Evolutionary conservation across 768 basidiomycete genomes (phyloP), one percentile per base, ranked within the genome.

Genomic region (Pulveroboletus ravenelii): DNA sequence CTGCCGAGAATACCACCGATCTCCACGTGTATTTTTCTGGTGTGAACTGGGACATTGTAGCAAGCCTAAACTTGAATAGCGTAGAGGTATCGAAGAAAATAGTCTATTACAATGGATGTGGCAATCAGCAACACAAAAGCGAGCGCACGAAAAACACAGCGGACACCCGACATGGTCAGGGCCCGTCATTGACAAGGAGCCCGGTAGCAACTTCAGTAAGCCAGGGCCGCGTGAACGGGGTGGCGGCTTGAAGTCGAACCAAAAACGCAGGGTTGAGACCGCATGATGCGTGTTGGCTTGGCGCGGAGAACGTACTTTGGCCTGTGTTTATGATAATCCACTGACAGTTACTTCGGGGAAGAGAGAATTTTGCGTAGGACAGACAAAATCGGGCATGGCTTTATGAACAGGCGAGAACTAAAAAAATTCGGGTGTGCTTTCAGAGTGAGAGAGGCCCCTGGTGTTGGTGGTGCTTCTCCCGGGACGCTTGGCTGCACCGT

Each of bases 1-100:
- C 36, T 37, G 51, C 50, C 52, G 50, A 48, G 10, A 59, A 61
- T 55, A 43, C 54, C 13, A 51, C 62, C 62, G 59, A 49, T 38
- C 29, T 42, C 30, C 48, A 48, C 51, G 31, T 47, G 49, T 43
- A 27, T 10, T 34, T 48, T 46, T 41, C 12, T 45, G 47, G 20
- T 12, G 45, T 44, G 43, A 39, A n/a, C 41, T 39, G 18, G 41
- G 52, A 41, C 45, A 45, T 38, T 46, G 47, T 32, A 40, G 45
- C 8, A 1, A 53, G 53, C 48, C 34, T 29, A 48, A 37, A 40
- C 47, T 35, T 37, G 38, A 37, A 39, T 8, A 18, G 47, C n/a
- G 14, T 41, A 17, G 25, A n/a, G 41, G 37, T 32, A 18, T 36
- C 36, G 20, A 23, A 20, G 14, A 20, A 43, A 39, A 43, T 36